Evolutionary conservation across 805 yeast species (phyloP).

Genomic region (Lipomyces japonicus): DNA sequence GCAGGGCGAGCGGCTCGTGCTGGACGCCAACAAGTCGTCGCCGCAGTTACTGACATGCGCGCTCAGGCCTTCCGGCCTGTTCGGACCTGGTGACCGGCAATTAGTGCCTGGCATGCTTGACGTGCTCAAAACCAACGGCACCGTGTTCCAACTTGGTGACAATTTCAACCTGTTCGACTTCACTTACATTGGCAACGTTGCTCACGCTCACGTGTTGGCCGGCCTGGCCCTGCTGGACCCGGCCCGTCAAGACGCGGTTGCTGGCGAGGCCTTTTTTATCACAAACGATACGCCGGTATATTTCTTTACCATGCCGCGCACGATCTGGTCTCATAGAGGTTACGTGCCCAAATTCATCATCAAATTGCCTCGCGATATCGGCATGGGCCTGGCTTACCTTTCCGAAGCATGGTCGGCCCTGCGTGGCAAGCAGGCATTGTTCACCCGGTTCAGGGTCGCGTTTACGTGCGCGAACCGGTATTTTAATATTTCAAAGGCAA

Average conservation of each 20-base stretch:
- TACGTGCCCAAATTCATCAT: constrained; percentile 66
- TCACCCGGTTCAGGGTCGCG: constrained; percentile 91
- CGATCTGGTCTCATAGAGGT: constrained; percentile 97
- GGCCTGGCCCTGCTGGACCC: constrained; percentile 60
- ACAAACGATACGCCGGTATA: constrained; percentile 94
- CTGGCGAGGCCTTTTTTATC: constrained; percentile 84
- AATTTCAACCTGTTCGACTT: constrained; percentile 92
- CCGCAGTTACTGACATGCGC: constrained; percentile 66
- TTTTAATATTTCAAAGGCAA: constrained; percentile 88
- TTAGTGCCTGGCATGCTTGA: constrained; percentile 86
- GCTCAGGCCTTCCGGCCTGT: constrained; percentile 93
- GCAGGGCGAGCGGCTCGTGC: constrained; percentile 72
- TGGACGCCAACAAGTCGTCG: constrained; percentile 61
- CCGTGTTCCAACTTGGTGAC: constrained; percentile 90
- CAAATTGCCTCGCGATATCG: constrained; percentile 69
- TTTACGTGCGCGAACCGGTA: constrained; percentile 91
- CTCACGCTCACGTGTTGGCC: constrained; percentile 92
- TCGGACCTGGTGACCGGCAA: constrained; percentile 98
- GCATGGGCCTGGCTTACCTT: constrained; percentile 73
- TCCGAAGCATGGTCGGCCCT: constrained; percentile 71
- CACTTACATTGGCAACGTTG: constrained; percentile 98
- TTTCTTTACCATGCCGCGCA: constrained; percentile 94
- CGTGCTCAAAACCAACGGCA: constrained; percentile 79
- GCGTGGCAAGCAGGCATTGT: constrained; percentile 80
- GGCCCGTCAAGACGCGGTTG: constrained; percentile 44